Percentiles rank a stretch among this genome's conserved stretches.
Evolutionary conservation across 441 rosid genomes (phyloP).

Genomic region (Macaranga tanarius): DNA sequence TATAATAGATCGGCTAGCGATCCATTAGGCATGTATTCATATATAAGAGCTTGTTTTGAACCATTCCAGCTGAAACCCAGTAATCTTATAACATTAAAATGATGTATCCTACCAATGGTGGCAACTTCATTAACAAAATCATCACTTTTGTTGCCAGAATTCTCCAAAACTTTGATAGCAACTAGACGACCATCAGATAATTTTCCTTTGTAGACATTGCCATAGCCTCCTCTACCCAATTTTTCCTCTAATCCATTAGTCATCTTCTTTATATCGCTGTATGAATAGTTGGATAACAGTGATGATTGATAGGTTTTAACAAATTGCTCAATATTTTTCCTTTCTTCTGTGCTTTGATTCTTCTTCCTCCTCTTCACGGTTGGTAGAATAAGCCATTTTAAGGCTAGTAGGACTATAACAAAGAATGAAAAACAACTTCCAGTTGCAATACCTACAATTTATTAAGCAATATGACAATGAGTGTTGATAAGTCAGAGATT

Average conservation of each 20-base stretch:
- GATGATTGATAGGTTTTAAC: neutral
- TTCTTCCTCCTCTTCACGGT: neutral
- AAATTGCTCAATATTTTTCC: neutral
- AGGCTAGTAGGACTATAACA: neutral
- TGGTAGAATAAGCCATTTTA: neutral
- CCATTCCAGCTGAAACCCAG: conserved; percentile 1
- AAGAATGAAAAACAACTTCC: neutral
- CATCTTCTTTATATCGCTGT: neutral
- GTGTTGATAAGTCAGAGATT: too few species aligned
- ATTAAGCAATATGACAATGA: too few species aligned
- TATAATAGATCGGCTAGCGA: neutral
- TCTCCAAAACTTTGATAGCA: neutral
- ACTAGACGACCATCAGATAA: neutral
- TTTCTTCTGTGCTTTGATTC: neutral
- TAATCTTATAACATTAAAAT: neutral
- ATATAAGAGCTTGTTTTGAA: neutral
- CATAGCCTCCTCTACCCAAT: neutral
- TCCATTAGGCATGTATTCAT: neutral
- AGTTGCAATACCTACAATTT: neutral
- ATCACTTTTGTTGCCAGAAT: neutral
- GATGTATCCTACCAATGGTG: neutral
- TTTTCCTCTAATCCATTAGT: neutral
- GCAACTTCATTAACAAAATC: conserved; percentile 4
- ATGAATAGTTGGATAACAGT: neutral
- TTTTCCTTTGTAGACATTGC: neutral